Evolutionary conservation across 768 basidiomycete species (phyloP), one percentile per base, ranked within the genome.

Genomic region (Collybia sordida): DNA sequence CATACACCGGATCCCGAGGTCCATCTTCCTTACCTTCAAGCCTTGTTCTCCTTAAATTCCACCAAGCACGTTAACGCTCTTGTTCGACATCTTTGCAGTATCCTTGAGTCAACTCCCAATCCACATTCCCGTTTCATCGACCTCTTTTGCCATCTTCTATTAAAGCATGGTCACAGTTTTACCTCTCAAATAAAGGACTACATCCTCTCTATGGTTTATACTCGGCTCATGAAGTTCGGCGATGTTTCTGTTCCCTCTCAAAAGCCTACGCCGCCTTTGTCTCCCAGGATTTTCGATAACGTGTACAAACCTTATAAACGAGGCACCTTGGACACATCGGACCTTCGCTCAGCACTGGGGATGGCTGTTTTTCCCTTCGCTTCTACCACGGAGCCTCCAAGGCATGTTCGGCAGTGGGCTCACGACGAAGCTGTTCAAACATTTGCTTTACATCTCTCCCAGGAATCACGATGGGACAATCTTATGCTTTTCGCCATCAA

Each of bases 21-120:
- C 21, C 81, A 83, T 41, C 49, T 76, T 3, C 66, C 75, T 9
- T 84, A 77, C 59, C 64, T 82, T 6, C 61, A 70, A 19, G 61
- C 70, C 0, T 70, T 82, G 24, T 56, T 77, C 23, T 57, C 61
- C 8, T 56, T 56, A 37, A 58, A 51, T 4, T 61, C 66, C 12
- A 37, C 56, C 14, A 58, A 60, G 31, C 63, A 66, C 36, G 56
- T 70, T 11, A 49, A 64, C 4, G 57, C 62, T n/a, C 62, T 63
- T 57, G 65, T 77, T 34, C 45, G 60, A 6, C 55, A 65, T 48
- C 56, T 84, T 41, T 74, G 67, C 58, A 52, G 60, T 12, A 53
- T 73, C 34, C 60, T 81, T 25, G 60, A 64, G 14, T 59, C 56
- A 9, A 60, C 69, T 31, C 53, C 54, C 11, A 58, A 64, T 25